Evolutionary conservation across 2,329 filamentous ascomycete species (phyloP), one percentile per base, ranked within the genome.

Genomic region (Clarireedia paspali): DNA sequence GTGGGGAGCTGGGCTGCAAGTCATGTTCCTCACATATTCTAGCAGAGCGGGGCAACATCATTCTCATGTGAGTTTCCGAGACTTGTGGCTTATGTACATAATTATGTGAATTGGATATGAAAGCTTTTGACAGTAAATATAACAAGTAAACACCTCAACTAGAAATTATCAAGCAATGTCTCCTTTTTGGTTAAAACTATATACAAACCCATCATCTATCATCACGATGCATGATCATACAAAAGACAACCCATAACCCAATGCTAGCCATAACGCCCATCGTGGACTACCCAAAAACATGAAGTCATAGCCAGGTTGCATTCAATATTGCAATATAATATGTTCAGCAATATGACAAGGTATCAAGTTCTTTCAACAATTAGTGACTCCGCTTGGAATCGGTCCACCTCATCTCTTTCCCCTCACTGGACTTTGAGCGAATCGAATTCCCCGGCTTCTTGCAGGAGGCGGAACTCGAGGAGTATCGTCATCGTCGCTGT

Each of bases 391-490:
- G 15, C 12, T 23, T 40, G 12, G 23, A 20, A 53, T 46, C n/a
- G 46, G 17, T 34, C 46, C 30, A 27, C 17, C 26, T 20, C 20
- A 20, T 26, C 49, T 52, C 53, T 51, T 56, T 46, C 55, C 49
- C 50, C 57, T 61, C 60, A 68, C 66, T 15, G 68, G 68, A 58
- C 68, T 68, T 59, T 67, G 61, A 6, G 67, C 68, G 50, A 70
- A 70, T 23, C 68, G 58, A 50, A 70, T 70, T 1, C 66, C 68
- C 20, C 65, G 59, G 36, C 58, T 62, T 51, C 50, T 62, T 34
- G 53, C 64, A 2, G 63, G 64, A 5, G 62, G 66, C 23, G 66
- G 66, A 10, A 69, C 62, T n/a, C 65, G 52, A 14, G 58, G 61
- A 15, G 65, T 66, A 60, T 66, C 64, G 56, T 69, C 67, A 53